These are phyloP conservation scores for Linum lewisii DNA, from an alignment of 345 rosid species.

Conservation along the genomic window DNA sequence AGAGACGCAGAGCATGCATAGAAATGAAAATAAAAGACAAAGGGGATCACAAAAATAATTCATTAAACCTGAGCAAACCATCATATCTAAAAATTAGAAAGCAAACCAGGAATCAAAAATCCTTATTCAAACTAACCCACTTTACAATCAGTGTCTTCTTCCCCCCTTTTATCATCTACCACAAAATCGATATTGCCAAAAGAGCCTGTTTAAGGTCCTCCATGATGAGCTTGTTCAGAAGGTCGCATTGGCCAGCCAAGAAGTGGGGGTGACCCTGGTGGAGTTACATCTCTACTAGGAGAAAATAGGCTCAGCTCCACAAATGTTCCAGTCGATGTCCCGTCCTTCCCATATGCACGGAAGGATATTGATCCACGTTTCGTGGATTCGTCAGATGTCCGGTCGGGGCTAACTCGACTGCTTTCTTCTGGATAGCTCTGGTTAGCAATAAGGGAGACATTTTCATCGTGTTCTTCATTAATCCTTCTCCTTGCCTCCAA, in stretches of 20 bases:
- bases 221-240: constrained; percentile 6
- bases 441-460: constrained; percentile 47
- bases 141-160: constrained; percentile 53
- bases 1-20: background rate
- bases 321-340: constrained; percentile 32
- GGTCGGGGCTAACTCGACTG: constrained; percentile 31
- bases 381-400: constrained; percentile 50
- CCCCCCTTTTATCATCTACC: constrained; percentile 22
- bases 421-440: constrained; percentile 42
- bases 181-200: constrained; percentile 59
- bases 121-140: constrained; percentile 48
- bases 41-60: constrained; percentile 19
- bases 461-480: constrained; percentile 39
- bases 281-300: constrained; percentile 37
- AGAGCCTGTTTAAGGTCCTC: constrained; percentile 13
- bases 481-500: constrained; percentile 49
- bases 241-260: constrained; percentile 53
- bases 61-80: constrained; percentile 22
- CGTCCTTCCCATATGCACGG: constrained; percentile 37
- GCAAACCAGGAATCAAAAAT: constrained; percentile 31
- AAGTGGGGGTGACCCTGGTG: constrained; percentile 45
- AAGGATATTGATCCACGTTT: constrained; percentile 63
- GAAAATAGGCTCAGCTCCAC: constrained; percentile 67
- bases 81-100: constrained; percentile 29
- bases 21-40: constrained; percentile 15